phyloP scores from a whole-genome alignment of 371 early-diverging fungal species.

The Gilbertella persicaria region DNA sequence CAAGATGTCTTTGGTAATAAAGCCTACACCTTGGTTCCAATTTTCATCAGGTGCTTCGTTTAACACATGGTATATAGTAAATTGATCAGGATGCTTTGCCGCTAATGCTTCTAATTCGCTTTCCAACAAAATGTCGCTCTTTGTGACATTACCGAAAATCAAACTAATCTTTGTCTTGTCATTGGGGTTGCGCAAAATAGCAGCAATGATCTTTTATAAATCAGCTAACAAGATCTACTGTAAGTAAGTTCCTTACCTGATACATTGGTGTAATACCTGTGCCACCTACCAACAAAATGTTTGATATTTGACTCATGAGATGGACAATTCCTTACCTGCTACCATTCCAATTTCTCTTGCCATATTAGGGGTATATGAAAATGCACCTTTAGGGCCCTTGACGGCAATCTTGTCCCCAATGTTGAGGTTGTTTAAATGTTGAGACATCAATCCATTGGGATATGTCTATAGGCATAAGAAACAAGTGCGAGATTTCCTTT shows the following conservation, averaged over 20 bases:
- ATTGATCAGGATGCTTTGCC: conserved; percentile 68
- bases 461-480: conserved; percentile 59
- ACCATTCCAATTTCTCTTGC: conserved; percentile 84
- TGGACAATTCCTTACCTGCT: conserved; percentile 75
- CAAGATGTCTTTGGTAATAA: conserved; percentile 76
- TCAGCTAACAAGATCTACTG: neutral
- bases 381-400: conserved; percentile 88
- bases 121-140: conserved; percentile 66
- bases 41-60: conserved; percentile 65
- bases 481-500: no score
- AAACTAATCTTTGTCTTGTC: conserved; percentile 25
- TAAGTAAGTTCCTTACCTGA: conserved; percentile 52
- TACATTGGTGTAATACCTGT: conserved; percentile 93
- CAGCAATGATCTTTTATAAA: conserved; percentile 58
- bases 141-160: conserved; percentile 20
- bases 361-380: conserved; percentile 81
- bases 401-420: conserved; percentile 77
- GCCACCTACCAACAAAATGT: no score
- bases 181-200: conserved; percentile 68
- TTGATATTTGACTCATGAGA: no score
- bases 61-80: conserved; percentile 79
- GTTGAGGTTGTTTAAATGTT: conserved; percentile 60
- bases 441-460: conserved; percentile 77
- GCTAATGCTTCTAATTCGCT: conserved; percentile 75
- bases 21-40: conserved; percentile 83